Evolutionary conservation across 306 rosid species (phyloP).

Genomic region (Acacia melanoxylon): DNA sequence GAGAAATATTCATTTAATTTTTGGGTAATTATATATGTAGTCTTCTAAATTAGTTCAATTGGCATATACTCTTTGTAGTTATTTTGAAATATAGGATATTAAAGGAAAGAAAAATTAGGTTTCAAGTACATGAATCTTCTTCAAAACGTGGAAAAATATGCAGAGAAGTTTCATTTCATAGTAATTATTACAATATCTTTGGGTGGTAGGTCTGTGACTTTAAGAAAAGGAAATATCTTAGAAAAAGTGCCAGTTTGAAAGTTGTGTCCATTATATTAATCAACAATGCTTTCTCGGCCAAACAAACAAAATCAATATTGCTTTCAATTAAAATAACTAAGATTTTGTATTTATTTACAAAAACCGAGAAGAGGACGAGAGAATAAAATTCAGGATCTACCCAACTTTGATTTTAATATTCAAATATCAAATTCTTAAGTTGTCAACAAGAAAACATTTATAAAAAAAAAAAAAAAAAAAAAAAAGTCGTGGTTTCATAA

Average conservation of each 20-base stretch:
- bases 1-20: neutral
- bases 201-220: constrained; percentile 31
- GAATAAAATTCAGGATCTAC: neutral
- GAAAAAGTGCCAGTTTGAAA: constrained; percentile 34
- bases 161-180: neutral
- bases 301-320: neutral
- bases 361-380: neutral
- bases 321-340: constrained; percentile 38
- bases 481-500: neutral
- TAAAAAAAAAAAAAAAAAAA: neutral
- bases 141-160: neutral
- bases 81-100: neutral
- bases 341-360: neutral
- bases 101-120: neutral
- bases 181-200: neutral
- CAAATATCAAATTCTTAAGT: constrained; percentile 4
- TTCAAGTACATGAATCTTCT: neutral
- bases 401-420: constrained; percentile 15
- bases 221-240: neutral
- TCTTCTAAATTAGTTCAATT: neutral
- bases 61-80: neutral
- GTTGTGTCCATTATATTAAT: neutral
- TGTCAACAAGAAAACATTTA: neutral
- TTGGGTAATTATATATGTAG: neutral
- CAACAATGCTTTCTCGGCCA: neutral